Base-by-base conservation (phyloP, 352 stramenopile species). In the Elongisporangium prolatum region DNA sequence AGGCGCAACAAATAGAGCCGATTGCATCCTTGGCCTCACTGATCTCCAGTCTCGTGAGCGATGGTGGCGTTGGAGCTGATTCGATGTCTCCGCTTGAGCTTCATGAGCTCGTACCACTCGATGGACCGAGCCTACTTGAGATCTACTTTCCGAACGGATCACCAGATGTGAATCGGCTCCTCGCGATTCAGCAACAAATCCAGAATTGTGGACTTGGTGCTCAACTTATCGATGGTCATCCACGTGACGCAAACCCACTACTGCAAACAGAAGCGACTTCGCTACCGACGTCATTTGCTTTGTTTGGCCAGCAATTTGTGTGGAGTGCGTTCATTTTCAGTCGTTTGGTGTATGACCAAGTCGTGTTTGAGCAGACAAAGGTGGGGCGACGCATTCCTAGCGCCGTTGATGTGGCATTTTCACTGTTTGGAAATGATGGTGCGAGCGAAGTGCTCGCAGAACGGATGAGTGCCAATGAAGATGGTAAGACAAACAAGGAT, bases 321-420 rank as follows among this genome's bases (percentile, higher is more conserved):
- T 72, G 65, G 61, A 72, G 65, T 28, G 51, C 65, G 24, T 72
- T 72, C 24, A 56, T 72, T 11, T 65, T 68, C 34, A 58, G 56
- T 6, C 53, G 64, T 9, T 25, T 71, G 21, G 60, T 71, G 2
- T 71, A 60, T 21, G 64, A 71, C 17, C 60, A 65, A 21, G 60
- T 71, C 2, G 2, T 57, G 0, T 38, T 48, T 40, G 10, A 59
- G 1, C 49, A 57, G 21, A 16, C 40, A n/a, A 68, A 71, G 47
- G 52, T 65, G 21, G 16, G 18, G 10, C 60, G 64, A 59, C 64
- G 56, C 14, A 65, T 71, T 37, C 60, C 60, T 8, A 71, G 64
- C 21, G 64, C 56, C 13, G 64, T 71, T 4, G 64, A 65, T 20
- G 37, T 65, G 37, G 60, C 57, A 8, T 71, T 71, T 40, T 40